These are phyloP conservation scores for Asclepias syriaca DNA, from an alignment of 257 asterid species.

Conservation along the genomic window DNA sequence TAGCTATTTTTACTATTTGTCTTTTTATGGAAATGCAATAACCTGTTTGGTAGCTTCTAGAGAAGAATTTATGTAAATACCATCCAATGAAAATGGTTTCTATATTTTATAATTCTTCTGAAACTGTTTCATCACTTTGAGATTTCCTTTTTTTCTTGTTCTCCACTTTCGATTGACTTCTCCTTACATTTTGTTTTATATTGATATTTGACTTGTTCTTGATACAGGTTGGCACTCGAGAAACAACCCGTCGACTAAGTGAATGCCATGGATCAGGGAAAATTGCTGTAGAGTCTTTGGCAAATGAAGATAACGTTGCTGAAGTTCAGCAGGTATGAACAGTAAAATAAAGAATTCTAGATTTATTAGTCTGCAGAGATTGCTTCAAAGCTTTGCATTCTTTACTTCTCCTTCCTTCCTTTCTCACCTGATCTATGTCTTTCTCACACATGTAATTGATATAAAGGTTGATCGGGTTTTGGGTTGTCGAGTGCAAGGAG, in stretches of 20 bases:
- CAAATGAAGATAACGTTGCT: constrained; percentile 6
- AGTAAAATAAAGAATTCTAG: neutral
- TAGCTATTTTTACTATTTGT: neutral
- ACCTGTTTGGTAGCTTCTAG: neutral
- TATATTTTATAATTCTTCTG: neutral
- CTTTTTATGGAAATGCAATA: neutral
- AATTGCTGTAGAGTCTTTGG: constrained; percentile 18
- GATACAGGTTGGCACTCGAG: constrained; percentile 30
- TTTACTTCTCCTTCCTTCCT: neutral
- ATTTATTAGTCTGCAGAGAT: neutral
- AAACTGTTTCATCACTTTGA: neutral
- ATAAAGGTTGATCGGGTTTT: constrained; percentile 83
- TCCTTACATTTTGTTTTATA: neutral
- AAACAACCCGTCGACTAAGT: constrained; percentile 20
- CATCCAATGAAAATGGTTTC: neutral
- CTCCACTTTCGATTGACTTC: neutral
- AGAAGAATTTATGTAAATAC: neutral
- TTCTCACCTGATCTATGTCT: neutral
- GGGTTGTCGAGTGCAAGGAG: constrained; percentile 72
- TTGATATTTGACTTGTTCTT: constrained; percentile 5
- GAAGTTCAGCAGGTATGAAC: constrained; percentile 32
- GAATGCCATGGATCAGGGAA: constrained; percentile 17
- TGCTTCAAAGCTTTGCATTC: neutral
- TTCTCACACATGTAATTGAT: constrained; percentile 1
- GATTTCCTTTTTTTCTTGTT: neutral